Evolutionary conservation across 305 asterid genomes (phyloP).

Genomic region (Fraxinus velutina): DNA sequence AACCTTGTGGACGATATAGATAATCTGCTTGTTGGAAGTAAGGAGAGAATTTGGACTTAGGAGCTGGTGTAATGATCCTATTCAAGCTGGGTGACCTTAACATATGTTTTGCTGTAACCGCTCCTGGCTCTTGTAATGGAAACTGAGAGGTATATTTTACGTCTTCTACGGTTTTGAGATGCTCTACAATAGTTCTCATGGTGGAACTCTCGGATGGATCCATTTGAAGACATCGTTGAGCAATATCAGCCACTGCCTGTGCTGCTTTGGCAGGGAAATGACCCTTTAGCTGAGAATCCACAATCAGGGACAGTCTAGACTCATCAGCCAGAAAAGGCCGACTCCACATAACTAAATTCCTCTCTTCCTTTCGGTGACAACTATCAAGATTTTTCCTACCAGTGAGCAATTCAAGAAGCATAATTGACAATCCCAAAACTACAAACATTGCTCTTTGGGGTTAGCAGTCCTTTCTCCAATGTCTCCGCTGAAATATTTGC

Average conservation of each 20-base stretch:
- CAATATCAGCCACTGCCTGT: conserved; percentile 77
- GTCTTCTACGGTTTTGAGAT: conserved; percentile 72
- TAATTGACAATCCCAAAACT: conserved; percentile 64
- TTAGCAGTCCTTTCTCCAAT: conserved; percentile 75
- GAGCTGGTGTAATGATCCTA: conserved; percentile 51
- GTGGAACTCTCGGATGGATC: conserved; percentile 97
- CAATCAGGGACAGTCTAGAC: conserved; percentile 72
- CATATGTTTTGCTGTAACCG: conserved; percentile 62
- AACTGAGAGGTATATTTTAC: conserved; percentile 78
- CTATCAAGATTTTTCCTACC: conserved; percentile 84
- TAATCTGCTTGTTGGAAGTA: conserved; percentile 45
- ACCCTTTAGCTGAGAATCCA: conserved; percentile 93
- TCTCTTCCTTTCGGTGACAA: conserved; percentile 79
- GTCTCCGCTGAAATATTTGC: conserved; percentile 90
- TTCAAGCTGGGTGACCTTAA: conserved; percentile 75
- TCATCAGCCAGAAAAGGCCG: conserved; percentile 85
- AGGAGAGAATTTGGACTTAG: conserved; percentile 48
- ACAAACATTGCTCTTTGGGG: conserved; percentile 99
- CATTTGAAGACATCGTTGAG: conserved; percentile 79
- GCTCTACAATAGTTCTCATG: conserved; percentile 81
- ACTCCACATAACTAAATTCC: conserved; percentile 89
- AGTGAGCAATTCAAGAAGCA: conserved; percentile 88
- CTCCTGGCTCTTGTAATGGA: conserved; percentile 83
- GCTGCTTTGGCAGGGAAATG: conserved; percentile 90
- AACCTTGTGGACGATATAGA: conserved; percentile 41